A percentile compares a stretch with the other conserved stretches of the same genome.
Evolutionary conservation across 2,329 filamentous ascomycete genomes (phyloP).

Genomic region (Neofusicoccum laricinum): DNA sequence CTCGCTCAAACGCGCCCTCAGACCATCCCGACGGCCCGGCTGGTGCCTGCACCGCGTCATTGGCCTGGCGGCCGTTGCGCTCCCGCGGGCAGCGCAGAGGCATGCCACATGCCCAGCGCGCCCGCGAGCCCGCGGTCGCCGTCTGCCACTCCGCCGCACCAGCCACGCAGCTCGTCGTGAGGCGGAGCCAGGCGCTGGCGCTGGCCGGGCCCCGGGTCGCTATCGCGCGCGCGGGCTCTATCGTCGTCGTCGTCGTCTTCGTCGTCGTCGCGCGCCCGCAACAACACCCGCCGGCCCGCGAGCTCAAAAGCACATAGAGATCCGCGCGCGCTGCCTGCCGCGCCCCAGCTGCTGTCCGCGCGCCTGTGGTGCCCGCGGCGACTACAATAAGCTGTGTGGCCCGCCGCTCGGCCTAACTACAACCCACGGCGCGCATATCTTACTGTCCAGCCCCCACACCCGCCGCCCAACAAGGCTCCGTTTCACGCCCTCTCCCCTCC

Average conservation of each 20-base stretch:
- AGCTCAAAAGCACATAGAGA: neutral
- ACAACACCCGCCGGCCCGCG: neutral
- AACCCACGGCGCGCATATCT: slow-evolving; percentile 7
- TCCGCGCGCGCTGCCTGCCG: slow-evolving; percentile 2
- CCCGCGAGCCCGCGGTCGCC: too few relatives aligned
- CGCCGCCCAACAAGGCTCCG: neutral
- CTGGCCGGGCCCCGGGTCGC: neutral
- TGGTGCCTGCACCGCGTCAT: neutral
- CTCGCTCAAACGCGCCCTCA: neutral
- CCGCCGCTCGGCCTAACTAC: slow-evolving; percentile 10
- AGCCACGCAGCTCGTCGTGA: neutral
- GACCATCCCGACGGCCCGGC: neutral
- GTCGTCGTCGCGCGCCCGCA: too few relatives aligned
- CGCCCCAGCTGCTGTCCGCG: neutral
- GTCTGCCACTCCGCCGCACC: neutral
- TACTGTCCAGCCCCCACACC: slow-evolving; percentile 9
- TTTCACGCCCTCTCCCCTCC: slow-evolving; percentile 4
- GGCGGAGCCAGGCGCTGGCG: neutral
- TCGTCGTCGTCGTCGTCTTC: too few relatives aligned
- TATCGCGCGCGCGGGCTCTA: neutral
- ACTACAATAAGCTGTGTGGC: neutral
- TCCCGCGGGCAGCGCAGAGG: neutral
- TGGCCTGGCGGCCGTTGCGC: neutral
- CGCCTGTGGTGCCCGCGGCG: neutral
- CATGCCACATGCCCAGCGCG: too few relatives aligned